phyloP scores from a whole-genome alignment of 306 rosid species.

The Ammopiptanthus mongolicus region DNA sequence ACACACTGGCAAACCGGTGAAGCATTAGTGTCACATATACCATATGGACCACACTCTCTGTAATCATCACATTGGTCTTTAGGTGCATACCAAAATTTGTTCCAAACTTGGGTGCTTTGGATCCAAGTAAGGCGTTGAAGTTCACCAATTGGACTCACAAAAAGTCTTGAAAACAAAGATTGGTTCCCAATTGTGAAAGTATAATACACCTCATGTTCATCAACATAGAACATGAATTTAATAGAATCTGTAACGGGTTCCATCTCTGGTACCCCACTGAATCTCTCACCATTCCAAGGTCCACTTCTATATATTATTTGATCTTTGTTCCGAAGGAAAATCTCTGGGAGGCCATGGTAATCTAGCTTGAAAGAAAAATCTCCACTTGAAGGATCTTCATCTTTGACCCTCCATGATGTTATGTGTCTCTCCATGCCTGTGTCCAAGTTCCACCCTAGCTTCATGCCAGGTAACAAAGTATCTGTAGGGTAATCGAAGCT shows the following conservation, averaged over 20 bases:
- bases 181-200: conserved; percentile 25
- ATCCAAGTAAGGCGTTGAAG: conserved; percentile 57
- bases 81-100: conserved; percentile 55
- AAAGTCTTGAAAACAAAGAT: conserved; percentile 38
- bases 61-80: conserved; percentile 64
- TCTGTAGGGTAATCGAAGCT: conserved; percentile 70
- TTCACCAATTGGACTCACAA: conserved; percentile 23
- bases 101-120: conserved; percentile 37
- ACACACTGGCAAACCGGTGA: conserved; percentile 69
- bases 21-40: conserved; percentile 52
- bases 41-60: conserved; percentile 59
- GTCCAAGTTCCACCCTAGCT: conserved; percentile 54
- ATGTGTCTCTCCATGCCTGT: conserved; percentile 29
- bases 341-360: conserved; percentile 60
- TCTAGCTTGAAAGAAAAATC: conserved; percentile 51
- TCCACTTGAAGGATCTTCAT: conserved; percentile 59
- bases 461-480: conserved; percentile 71
- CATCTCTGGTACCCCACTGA: conserved; percentile 87
- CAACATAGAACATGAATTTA: conserved; percentile 25
- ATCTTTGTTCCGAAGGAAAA: conserved; percentile 34
- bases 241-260: conserved; percentile 27
- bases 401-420: conserved; percentile 43
- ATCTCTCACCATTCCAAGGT: conserved; percentile 74
- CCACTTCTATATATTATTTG: conserved; percentile 50
- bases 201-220: conserved; percentile 46